Evolutionary conservation across 169 alveolate species (phyloP).

Genomic region (Plasmodium blacklocki): DNA sequence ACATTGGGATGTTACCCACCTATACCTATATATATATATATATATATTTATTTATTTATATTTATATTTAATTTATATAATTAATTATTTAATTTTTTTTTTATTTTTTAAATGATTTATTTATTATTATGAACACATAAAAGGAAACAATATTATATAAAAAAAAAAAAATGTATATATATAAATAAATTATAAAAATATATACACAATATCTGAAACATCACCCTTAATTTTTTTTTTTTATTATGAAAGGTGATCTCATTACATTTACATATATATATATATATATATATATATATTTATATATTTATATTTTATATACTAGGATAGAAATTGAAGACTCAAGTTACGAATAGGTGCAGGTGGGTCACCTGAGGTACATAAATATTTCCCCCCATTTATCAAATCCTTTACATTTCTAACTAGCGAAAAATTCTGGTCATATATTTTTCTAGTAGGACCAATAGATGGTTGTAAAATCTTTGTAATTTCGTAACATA

Average conservation of each 20-base stretch:
- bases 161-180: no score
- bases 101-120: no score
- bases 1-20: neutral
- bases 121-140: no score
- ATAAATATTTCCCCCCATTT: conserved; percentile 92
- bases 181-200: no score
- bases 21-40: neutral
- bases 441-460: conserved; percentile 90
- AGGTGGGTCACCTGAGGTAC: conserved; percentile 90
- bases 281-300: neutral
- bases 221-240: no score
- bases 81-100: no score
- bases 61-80: no score
- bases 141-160: no score
- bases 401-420: conserved; percentile 83
- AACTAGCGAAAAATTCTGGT: conserved; percentile 88
- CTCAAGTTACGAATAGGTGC: conserved; percentile 83
- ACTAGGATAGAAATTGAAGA: conserved; percentile 79
- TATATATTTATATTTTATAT: neutral
- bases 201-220: no score
- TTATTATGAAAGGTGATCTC: no score
- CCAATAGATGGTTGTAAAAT: conserved; percentile 87
- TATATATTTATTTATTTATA: neutral
- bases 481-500: conserved; percentile 86
- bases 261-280: neutral